Conservation (phyloP, 1,139 yeast species). For the Suhomyces guaymorum region DNA sequence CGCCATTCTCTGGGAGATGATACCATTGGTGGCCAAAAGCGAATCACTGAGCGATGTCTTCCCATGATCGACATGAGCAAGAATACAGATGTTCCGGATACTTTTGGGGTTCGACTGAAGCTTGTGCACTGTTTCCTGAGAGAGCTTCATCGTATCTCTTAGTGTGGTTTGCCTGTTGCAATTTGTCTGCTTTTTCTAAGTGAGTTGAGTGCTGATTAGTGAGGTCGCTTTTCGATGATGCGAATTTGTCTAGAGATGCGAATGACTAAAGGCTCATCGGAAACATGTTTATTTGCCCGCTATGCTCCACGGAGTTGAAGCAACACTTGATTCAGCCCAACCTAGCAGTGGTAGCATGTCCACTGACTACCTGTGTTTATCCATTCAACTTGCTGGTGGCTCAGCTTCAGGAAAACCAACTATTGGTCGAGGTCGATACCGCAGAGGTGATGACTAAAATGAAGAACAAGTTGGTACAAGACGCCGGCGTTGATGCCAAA, state of each 20-base stretch:
- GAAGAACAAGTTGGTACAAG: conserved; percentile 24
- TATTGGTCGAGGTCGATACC: conserved; percentile 24
- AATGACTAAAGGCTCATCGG: not conserved
- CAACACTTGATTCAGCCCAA: conserved; percentile 32
- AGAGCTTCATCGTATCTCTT: conserved; percentile 50
- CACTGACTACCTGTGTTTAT: conserved; percentile 29
- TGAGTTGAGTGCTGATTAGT: not conserved
- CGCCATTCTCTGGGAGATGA: conserved; percentile 91
- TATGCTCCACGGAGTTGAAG: conserved; percentile 25
- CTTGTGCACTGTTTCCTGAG: conserved; percentile 62
- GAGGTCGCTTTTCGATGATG: not conserved
- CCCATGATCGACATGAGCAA: conserved; percentile 99
- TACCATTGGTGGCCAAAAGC: conserved; percentile 90
- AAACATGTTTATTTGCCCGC: conserved; percentile 23
- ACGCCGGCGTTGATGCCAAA: conserved; percentile 25
- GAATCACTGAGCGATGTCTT: conserved; percentile 95
- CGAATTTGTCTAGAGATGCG: conserved; percentile 1
- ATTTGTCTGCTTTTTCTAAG: not conserved
- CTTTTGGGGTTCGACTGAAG: conserved; percentile 69
- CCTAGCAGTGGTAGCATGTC: conserved; percentile 30
- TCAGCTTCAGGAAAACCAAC: conserved; percentile 27
- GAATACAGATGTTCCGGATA: conserved; percentile 87
- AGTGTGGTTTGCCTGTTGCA: not conserved
- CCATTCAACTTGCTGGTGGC: conserved; percentile 34
- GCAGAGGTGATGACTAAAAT: conserved; percentile 29